Percentiles rank a stretch among this genome's conserved stretches.
phyloP scores from a whole-genome alignment of 805 yeast genomes.

The Lipomyces spencermartinsiae region DNA sequence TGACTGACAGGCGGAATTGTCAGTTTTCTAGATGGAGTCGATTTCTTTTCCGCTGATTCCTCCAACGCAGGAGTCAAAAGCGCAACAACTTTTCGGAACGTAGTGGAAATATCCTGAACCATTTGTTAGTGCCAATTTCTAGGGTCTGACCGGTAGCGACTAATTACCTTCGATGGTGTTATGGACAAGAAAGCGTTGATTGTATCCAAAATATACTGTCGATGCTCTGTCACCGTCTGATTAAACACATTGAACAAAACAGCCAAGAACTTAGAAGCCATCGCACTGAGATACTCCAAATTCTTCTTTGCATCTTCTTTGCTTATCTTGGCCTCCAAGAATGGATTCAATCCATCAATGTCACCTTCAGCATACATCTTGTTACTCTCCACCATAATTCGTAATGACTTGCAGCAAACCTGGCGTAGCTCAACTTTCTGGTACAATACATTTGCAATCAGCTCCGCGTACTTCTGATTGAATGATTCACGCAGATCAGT shows the following conservation, averaged over 20 bases:
- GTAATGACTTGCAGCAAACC: conserved; percentile 81
- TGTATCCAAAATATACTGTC: conserved; percentile 85
- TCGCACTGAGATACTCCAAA: conserved; percentile 63
- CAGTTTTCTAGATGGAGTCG: conserved; percentile 41
- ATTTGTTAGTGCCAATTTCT: neutral
- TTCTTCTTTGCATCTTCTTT: conserved; percentile 60
- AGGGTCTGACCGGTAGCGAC: neutral
- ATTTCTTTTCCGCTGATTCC: conserved; percentile 46
- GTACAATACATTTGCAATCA: conserved; percentile 75
- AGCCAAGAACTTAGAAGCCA: conserved; percentile 76
- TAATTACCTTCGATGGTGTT: conserved; percentile 45
- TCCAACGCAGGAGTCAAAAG: conserved; percentile 72
- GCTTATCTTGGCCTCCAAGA: conserved; percentile 65
- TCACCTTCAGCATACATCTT: conserved; percentile 65
- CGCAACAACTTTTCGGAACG: conserved; percentile 86
- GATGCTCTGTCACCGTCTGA: conserved; percentile 82
- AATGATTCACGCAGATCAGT: conserved; percentile 69
- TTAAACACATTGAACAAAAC: conserved; percentile 91
- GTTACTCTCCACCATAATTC: conserved; percentile 78
- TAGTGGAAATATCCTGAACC: conserved; percentile 66
- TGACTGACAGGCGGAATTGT: conserved; percentile 64
- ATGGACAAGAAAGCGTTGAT: conserved; percentile 81
- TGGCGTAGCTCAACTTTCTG: conserved; percentile 76
- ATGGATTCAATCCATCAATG: conserved; percentile 60
- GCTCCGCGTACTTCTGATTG: conserved; percentile 77